A percentile compares a stretch with the other conserved stretches of the same genome.
phyloP scores from a whole-genome alignment of 768 basidiomycete genomes.

The Zangia roseola region DNA sequence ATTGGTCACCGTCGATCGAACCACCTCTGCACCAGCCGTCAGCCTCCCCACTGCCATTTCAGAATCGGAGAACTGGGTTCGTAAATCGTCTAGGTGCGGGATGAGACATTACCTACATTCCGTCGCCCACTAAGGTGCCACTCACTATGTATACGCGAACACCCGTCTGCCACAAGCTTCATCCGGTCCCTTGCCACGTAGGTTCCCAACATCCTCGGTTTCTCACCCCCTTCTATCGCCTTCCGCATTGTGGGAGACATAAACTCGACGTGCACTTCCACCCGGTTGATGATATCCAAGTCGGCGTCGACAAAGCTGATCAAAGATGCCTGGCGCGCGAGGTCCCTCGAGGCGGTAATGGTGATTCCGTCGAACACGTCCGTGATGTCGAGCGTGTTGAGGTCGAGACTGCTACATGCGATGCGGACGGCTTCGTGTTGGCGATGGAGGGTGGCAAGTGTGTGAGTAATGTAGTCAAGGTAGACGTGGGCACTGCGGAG shows the following conservation, averaged over 20 bases:
- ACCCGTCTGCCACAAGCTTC: slow-evolving; percentile 75
- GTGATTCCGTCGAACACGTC: slow-evolving; percentile 70
- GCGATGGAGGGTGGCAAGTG: slow-evolving; percentile 51
- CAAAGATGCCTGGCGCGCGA: slow-evolving; percentile 62
- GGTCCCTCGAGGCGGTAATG: slow-evolving; percentile 53
- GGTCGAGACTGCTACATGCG: slow-evolving; percentile 69
- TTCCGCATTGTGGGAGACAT: slow-evolving; percentile 63
- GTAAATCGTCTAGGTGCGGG: slow-evolving; percentile 52
- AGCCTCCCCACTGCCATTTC: slow-evolving; percentile 54
- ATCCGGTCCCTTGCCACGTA: slow-evolving; percentile 80
- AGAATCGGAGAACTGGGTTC: slow-evolving; percentile 49
- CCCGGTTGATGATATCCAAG: slow-evolving; percentile 63
- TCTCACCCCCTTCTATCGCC: slow-evolving; percentile 70
- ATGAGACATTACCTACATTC: neutral
- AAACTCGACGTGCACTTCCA: slow-evolving; percentile 74
- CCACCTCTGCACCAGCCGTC: slow-evolving; percentile 55
- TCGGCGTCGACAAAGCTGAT: slow-evolving; percentile 68
- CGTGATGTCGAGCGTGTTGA: slow-evolving; percentile 66
- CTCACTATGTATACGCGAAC: slow-evolving; percentile 66
- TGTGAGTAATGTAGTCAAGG: slow-evolving; percentile 56
- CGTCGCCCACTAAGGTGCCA: neutral
- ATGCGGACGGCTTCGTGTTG: slow-evolving; percentile 74
- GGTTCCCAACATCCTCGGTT: slow-evolving; percentile 68
- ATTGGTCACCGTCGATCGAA: slow-evolving; percentile 49
- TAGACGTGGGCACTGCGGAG: slow-evolving; percentile 62